Conservation (phyloP, 2,329 filamentous ascomycete species). For the Alternaria triticimaculans region DNA sequence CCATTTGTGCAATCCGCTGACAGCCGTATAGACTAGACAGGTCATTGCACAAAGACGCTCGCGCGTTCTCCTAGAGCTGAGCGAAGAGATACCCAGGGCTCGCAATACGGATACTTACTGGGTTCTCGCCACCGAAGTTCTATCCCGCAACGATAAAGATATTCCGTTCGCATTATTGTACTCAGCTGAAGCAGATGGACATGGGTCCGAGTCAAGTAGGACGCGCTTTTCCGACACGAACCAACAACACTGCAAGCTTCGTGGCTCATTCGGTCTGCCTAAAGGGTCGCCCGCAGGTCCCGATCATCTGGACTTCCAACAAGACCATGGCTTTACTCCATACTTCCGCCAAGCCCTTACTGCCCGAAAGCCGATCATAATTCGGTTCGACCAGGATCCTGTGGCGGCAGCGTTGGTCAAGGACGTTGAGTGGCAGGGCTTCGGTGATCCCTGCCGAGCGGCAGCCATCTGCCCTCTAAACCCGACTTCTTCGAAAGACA, state of each 20-base stretch:
- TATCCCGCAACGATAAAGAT: constrained; percentile 71
- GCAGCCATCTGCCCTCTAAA: constrained; percentile 47
- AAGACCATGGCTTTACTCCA: constrained; percentile 24
- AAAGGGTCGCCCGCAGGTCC: constrained; percentile 30
- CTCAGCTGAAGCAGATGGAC: constrained; percentile 22
- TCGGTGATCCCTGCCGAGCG: constrained; percentile 42
- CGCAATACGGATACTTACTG: constrained; percentile 74
- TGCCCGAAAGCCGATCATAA: constrained; percentile 30
- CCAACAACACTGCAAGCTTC: constrained; percentile 26
- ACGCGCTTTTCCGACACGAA: constrained; percentile 11
- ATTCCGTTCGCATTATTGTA: constrained; percentile 37
- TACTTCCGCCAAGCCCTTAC: constrained; percentile 41
- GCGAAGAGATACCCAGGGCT: constrained; percentile 73
- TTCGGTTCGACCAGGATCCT: constrained; percentile 40
- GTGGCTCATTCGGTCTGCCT: constrained; percentile 30
- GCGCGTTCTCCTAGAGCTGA: constrained; percentile 24
- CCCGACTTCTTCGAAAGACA: constrained; percentile 39
- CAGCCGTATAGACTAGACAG: constrained; percentile 10
- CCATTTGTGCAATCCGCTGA: not conserved
- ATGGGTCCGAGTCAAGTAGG: constrained; percentile 9
- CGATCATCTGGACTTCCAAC: constrained; percentile 25
- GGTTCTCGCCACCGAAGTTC: constrained; percentile 68
- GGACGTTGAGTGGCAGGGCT: constrained; percentile 42
- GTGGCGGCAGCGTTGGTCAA: constrained; percentile 33
- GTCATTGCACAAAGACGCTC: constrained; percentile 15